Conservation (phyloP, 129 eudicot genomes). For the Centrapalus pauciflorus region DNA sequence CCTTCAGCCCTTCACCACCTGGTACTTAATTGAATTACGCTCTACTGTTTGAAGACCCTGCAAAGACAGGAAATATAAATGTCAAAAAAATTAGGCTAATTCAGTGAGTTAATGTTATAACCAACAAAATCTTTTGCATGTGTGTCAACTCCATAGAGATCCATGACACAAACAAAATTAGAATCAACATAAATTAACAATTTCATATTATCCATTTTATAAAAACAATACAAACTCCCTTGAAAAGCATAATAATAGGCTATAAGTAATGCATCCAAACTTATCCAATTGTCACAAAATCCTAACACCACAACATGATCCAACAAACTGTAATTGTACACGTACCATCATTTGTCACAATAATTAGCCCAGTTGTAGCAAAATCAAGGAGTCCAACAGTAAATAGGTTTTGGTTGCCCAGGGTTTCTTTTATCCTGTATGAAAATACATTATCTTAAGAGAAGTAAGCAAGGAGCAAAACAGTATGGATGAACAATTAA, state of each 20-base stretch:
- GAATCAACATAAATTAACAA: too few species aligned
- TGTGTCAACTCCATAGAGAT: too few species aligned
- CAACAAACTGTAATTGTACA: slow-evolving; percentile 1
- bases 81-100: too few species aligned
- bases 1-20: too few species aligned
- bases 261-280: slow-evolving; percentile 1
- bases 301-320: not conserved
- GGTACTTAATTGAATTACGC: too few species aligned
- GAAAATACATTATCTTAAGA: slow-evolving; percentile 1
- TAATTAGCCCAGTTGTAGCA: slow-evolving; percentile 83
- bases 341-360: slow-evolving; percentile 95
- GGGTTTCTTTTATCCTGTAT: slow-evolving; percentile 63
- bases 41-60: too few species aligned
- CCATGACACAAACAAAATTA: too few species aligned
- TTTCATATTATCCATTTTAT: too few species aligned
- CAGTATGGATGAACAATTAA: not conserved
- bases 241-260: slow-evolving; percentile 20
- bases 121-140: too few species aligned
- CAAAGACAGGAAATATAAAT: too few species aligned
- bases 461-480: not conserved
- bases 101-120: too few species aligned
- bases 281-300: not conserved
- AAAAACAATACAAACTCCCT: slow-evolving; percentile 97
- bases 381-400: slow-evolving; percentile 95
- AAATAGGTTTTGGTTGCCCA: slow-evolving; percentile 81